Conservation (phyloP, 768 basidiomycete species). For the Amanita thiersii region DNA sequence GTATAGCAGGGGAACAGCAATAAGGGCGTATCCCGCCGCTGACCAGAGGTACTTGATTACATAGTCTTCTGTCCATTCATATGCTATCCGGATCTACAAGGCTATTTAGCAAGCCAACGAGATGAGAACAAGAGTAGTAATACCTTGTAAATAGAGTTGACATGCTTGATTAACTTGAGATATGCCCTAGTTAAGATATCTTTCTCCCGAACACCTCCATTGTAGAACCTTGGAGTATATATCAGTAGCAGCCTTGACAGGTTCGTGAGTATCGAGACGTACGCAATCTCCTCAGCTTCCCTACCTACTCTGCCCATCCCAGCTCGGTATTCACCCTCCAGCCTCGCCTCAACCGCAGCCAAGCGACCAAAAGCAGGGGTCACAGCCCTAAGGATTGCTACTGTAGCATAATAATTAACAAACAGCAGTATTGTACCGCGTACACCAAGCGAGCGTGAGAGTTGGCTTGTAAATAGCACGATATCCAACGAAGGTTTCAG, state of each 20-base stretch:
- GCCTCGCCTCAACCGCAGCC: conserved; percentile 77
- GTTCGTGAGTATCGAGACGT: conserved; percentile 23
- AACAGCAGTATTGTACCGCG: conserved; percentile 79
- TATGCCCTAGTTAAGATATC: conserved; percentile 78
- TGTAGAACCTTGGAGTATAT: conserved; percentile 63
- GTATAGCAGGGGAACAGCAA: conserved; percentile 83
- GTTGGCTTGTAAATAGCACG: conserved; percentile 85
- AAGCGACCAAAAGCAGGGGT: conserved; percentile 91
- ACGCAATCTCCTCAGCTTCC: conserved; percentile 92
- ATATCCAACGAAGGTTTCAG: conserved; percentile 90
- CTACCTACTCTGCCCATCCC: conserved; percentile 82
- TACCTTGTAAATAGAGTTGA: conserved; percentile 89
- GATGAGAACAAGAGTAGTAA: conserved; percentile 8
- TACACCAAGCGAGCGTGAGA: conserved; percentile 78
- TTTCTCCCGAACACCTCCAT: conserved; percentile 77
- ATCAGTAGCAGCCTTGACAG: no score
- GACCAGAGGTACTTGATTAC: conserved; percentile 97
- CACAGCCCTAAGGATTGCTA: conserved; percentile 70
- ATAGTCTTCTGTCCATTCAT: conserved; percentile 95
- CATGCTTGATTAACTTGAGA: conserved; percentile 71
- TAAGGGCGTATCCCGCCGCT: conserved; percentile 84
- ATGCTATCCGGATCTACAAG: conserved; percentile 74
- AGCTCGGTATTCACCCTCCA: conserved; percentile 87
- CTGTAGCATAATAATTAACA: conserved; percentile 81
- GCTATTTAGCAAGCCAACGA: conserved; percentile 1